phyloP scores from a whole-genome alignment of 305 asterid species.

The Striga hermonthica region DNA sequence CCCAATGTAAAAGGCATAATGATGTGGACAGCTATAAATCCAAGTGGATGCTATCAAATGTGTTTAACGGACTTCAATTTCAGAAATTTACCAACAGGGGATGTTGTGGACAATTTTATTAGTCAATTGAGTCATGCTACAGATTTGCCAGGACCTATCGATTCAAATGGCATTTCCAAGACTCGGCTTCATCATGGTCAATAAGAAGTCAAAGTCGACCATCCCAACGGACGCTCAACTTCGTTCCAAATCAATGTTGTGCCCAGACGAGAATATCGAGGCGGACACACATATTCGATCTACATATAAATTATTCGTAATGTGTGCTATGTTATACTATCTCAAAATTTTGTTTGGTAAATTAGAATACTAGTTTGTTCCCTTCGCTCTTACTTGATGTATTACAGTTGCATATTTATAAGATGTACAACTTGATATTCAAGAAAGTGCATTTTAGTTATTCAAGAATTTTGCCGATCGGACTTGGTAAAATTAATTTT shows the following conservation, averaged over 20 bases:
- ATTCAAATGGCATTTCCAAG: constrained; percentile 49
- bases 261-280: constrained; percentile 16
- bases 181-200: constrained; percentile 57
- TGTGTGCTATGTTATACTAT: no score
- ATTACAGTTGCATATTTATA: no score
- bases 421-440: no score
- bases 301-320: no score
- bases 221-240: constrained; percentile 21
- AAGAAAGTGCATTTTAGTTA: no score
- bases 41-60: constrained; percentile 44
- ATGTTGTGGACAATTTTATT: constrained; percentile 29
- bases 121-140: constrained; percentile 15
- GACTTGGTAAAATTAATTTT: no score
- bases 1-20: constrained; percentile 41
- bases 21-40: constrained; percentile 54
- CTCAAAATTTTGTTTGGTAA: no score
- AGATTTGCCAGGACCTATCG: constrained; percentile 35
- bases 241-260: constrained; percentile 27
- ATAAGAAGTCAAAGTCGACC: constrained; percentile 40
- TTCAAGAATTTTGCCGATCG: no score
- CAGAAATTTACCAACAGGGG: constrained; percentile 37
- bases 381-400: no score
- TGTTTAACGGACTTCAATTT: not conserved
- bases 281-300: not conserved
- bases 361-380: no score